Evolutionary conservation across 192 early-diverging fungal genomes (phyloP), one percentile per base, ranked within the genome.

Genomic region (Spizellomyces sp.): DNA sequence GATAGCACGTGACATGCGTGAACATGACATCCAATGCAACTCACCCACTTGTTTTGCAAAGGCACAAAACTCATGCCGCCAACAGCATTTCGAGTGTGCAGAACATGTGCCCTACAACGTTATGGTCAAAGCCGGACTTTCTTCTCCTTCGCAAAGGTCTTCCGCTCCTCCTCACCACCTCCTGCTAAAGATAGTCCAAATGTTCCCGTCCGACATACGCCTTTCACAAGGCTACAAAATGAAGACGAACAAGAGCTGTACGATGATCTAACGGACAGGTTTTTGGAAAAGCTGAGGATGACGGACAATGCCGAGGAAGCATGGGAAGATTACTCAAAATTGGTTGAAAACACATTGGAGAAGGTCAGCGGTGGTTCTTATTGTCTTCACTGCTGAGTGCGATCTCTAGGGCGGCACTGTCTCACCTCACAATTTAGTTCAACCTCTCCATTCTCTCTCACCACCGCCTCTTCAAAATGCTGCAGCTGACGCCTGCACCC

Each of bases 291-390:
- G 14, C 47, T 72, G 12, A 15, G 70, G 17, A 19, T 41, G 6
- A 63, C 62, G 57, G 70, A 72, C 8, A n/a, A 42, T 10, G 48
- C 70, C 9, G 27, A 64, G 27, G 70, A 63, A n/a, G 62, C 46
- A 9, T 72, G 70, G 70, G 61, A 72, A n/a, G 70, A 72, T 2
- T 72, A 72, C 50, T 64, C 70, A 21, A 46, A 64, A 15, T 50
- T 72, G 22, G 12, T 72, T 5, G 62, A 19, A 64, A 42, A 15
- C 48, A 64, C 70, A 2, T 54, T 72, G 14, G 70, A 64, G 14
- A 69, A 69, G n/a, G 66, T 67, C 9, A 48, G 66, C 12, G 1
- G 48, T 9, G n/a, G 48, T 56, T 15, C 43, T 12, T 61, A 17
- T 2, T 17, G 41, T 22, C 12, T 12, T 61, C 19, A 14, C 58